Evolutionary conservation across 768 basidiomycete genomes (phyloP), one percentile per base, ranked within the genome.

Genomic region (Mycena filopes): DNA sequence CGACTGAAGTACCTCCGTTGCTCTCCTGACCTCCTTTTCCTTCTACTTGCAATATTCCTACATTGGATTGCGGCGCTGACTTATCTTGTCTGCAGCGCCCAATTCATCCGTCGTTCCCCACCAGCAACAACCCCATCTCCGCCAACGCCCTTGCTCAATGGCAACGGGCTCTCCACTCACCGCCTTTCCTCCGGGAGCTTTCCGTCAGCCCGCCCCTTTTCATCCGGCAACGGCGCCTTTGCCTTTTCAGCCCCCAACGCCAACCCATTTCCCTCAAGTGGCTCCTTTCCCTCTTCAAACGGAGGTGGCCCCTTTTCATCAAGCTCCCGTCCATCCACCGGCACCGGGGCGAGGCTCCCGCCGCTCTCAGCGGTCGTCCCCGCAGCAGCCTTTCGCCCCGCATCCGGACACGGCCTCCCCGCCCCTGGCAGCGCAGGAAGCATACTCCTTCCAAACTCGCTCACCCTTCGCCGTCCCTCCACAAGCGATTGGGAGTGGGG

Each of bases 321-420:
- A 23, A 21, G 40, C 60, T 59, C 68, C 56, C 58, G 69, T n/a
- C 65, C 68, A 16, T 53, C 59, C 59, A 78, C 86, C 78, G 77
- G 82, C 76, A 80, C 77, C 76, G 71, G 82, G 71, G 50, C 78
- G 61, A 66, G 86, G 49, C 88, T 91, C 87, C 89, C 89, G 68
- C 89, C 89, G 60, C 87, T 91, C 89, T 75, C 88, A 81, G 82
- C 87, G 78, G 83, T 92, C 88, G 84, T 92, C 90, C 83, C 89
- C 89, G 81, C 87, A 29, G 28, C 68, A 74, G 82, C 88, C 76
- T 81, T 89, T 87, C 71, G 83, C 80, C 71, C 79, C 74, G 72
- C 76, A 70, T 69, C 75, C 59, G 75, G 75, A 64, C 80, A 80
- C 70, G 81, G 76, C 55, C 78, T 76, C 76, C 77, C 65, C 73